Percentiles rank a stretch among this genome's conserved stretches.
Conservation (phyloP, 176 grass and related monocot species). For the Cymbopogon citratus region DNA sequence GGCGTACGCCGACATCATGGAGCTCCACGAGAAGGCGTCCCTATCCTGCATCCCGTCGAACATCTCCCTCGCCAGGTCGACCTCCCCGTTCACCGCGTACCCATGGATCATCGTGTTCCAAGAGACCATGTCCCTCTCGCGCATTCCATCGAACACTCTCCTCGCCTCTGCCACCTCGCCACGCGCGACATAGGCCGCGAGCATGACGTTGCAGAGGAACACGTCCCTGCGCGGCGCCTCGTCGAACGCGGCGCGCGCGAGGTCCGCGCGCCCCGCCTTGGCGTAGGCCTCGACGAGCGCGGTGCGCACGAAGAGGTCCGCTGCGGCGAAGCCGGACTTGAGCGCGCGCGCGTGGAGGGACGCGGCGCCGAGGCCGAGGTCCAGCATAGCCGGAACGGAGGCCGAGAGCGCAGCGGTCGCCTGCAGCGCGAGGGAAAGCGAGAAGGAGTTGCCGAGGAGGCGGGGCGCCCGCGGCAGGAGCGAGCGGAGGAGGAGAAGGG, state of each 20-base stretch:
- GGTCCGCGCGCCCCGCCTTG: slow-evolving; percentile 25
- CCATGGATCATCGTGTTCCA: slow-evolving; percentile 85
- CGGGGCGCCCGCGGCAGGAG: slow-evolving; percentile 36
- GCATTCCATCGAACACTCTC: slow-evolving; percentile 58
- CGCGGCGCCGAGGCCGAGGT: not conserved
- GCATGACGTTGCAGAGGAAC: slow-evolving; percentile 60
- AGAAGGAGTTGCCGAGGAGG: slow-evolving; percentile 47
- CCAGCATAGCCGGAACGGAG: not conserved
- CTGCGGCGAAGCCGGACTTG: slow-evolving; percentile 42
- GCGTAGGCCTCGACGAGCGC: slow-evolving; percentile 65
- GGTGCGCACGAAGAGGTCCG: slow-evolving; percentile 71
- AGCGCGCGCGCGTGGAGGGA: slow-evolving; percentile 42
- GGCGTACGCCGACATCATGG: slow-evolving; percentile 50
- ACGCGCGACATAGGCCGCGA: slow-evolving; percentile 36
- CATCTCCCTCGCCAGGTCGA: slow-evolving; percentile 45
- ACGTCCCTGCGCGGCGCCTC: slow-evolving; percentile 46
- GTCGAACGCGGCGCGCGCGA: slow-evolving; percentile 48
- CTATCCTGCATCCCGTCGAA: slow-evolving; percentile 38
- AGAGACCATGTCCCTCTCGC: slow-evolving; percentile 43
- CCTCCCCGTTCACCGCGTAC: slow-evolving; percentile 35
- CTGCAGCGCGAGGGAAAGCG: slow-evolving; percentile 48
- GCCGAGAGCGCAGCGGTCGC: not conserved
- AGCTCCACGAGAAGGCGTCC: slow-evolving; percentile 66
- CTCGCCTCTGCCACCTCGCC: slow-evolving; percentile 38
- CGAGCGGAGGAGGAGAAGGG: slow-evolving; percentile 32